phyloP scores from a whole-genome alignment of 2,329 filamentous ascomycete genomes.

The Diaporthe longicolla region DNA sequence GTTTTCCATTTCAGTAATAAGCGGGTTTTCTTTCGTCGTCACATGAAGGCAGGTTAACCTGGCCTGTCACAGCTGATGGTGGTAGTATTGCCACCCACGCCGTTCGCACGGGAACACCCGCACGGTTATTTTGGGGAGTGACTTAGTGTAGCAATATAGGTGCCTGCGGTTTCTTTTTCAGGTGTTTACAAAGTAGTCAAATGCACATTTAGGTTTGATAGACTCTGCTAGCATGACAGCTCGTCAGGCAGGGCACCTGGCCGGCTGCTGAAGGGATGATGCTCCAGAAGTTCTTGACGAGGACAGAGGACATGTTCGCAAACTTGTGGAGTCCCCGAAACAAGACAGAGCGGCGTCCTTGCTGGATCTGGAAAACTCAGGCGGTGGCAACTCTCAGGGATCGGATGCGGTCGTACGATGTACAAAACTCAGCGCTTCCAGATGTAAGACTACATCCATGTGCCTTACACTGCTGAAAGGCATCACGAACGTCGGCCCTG shows the following conservation, averaged over 20 bases:
- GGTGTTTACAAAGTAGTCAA: not conserved
- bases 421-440: not conserved
- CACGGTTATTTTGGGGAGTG: not conserved
- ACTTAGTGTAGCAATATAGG: not conserved
- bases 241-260: not conserved
- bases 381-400: not conserved
- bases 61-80: not conserved
- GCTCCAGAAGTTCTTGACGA: not conserved
- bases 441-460: not conserved
- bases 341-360: not conserved
- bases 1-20: not conserved
- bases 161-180: not conserved
- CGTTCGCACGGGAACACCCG: constrained; percentile 26
- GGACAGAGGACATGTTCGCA: not conserved
- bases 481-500: not conserved
- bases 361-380: not conserved
- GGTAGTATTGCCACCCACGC: constrained; percentile 10
- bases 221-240: not conserved
- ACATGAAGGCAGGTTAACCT: constrained; percentile 3
- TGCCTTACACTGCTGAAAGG: not conserved
- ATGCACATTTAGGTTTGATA: constrained; percentile 23
- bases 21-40: not conserved
- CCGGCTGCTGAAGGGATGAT: not conserved
- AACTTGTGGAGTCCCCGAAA: not conserved
- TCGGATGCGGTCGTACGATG: constrained; percentile 9